These are phyloP conservation scores for Triticum urartu DNA, from an alignment of 176 grass and related monocot species.

Conservation along the genomic window DNA sequence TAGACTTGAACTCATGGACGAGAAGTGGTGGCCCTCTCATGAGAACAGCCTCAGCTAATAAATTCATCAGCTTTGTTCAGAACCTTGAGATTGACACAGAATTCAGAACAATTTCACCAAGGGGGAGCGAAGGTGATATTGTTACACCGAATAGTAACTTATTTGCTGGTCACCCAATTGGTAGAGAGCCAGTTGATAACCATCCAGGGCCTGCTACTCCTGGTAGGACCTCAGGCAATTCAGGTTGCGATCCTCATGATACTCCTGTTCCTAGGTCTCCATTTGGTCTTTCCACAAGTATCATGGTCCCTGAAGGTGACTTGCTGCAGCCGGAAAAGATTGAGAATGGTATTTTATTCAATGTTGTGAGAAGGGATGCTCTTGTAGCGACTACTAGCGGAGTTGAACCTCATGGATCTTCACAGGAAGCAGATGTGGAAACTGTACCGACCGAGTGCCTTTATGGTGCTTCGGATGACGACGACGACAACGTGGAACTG, in stretches of 20 bases:
- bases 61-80: conserved; percentile 90
- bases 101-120: conserved; percentile 38
- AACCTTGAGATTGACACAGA: conserved; percentile 81
- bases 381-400: conserved; percentile 40
- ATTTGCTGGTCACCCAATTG: conserved; percentile 31
- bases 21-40: conserved; percentile 93
- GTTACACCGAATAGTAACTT: conserved; percentile 35
- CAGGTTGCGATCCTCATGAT: conserved; percentile 43
- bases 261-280: conserved; percentile 25
- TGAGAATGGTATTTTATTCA: conserved; percentile 90
- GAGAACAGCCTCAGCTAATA: conserved; percentile 79
- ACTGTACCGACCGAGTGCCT: conserved; percentile 57
- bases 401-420: conserved; percentile 33
- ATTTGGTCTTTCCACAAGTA: conserved; percentile 47
- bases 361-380: conserved; percentile 77
- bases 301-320: conserved; percentile 89
- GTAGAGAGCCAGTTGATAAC: conserved; percentile 30
- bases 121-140: conserved; percentile 40
- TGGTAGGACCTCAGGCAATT: conserved; percentile 55
- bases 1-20: conserved; percentile 83
- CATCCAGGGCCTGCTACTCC: conserved; percentile 27
- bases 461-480: conserved; percentile 56
- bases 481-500: conserved; percentile 9
- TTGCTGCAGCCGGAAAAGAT: conserved; percentile 87
- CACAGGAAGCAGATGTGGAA: conserved; percentile 65